Percentiles rank a stretch among this genome's conserved stretches.
Conservation (phyloP, 257 asterid genomes). For the Paulownia fortunei region DNA sequence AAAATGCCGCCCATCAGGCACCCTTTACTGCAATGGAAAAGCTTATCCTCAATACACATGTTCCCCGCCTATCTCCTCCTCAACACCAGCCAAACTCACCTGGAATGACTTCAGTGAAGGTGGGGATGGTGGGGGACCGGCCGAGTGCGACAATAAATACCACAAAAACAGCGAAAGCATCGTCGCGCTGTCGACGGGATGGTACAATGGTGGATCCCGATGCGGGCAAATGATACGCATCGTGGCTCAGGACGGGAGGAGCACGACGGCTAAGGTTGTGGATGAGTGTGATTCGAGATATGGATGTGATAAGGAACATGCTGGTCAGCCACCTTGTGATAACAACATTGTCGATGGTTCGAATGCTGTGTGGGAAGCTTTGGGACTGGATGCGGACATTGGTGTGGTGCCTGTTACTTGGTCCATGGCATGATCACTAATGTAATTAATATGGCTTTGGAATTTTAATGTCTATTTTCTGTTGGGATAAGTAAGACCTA, state of each 20-base stretch:
- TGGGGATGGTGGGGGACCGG: conserved; percentile 42
- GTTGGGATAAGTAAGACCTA: no score
- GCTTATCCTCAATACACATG: conserved; percentile 35
- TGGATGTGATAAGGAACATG: conserved; percentile 58
- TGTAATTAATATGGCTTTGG: no score
- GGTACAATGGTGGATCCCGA: conserved; percentile 41
- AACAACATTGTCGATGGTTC: conserved; percentile 46
- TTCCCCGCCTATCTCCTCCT: conserved; percentile 47
- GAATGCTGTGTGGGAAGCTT: conserved; percentile 41
- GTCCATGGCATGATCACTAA: conserved; percentile 20
- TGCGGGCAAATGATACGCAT: conserved; percentile 43
- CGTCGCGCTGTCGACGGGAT: conserved; percentile 59
- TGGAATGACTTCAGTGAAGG: conserved; percentile 49
- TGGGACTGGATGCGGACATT: conserved; percentile 33
- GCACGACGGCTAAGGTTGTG: conserved; percentile 58
- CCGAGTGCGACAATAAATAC: conserved; percentile 43
- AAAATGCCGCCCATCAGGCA: conserved; percentile 34
- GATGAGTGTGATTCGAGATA: conserved; percentile 59
- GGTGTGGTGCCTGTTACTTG: conserved; percentile 37
- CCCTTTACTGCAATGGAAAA: conserved; percentile 33
- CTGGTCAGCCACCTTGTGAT: conserved; percentile 38
- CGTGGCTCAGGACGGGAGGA: conserved; percentile 43
- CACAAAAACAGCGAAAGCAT: conserved; percentile 41
- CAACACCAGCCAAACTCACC: conserved; percentile 49
- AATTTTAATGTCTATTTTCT: no score